Evolutionary conservation across 768 basidiomycete genomes (phyloP), one percentile per base, ranked within the genome.

Genomic region (Dendrothele bispora): DNA sequence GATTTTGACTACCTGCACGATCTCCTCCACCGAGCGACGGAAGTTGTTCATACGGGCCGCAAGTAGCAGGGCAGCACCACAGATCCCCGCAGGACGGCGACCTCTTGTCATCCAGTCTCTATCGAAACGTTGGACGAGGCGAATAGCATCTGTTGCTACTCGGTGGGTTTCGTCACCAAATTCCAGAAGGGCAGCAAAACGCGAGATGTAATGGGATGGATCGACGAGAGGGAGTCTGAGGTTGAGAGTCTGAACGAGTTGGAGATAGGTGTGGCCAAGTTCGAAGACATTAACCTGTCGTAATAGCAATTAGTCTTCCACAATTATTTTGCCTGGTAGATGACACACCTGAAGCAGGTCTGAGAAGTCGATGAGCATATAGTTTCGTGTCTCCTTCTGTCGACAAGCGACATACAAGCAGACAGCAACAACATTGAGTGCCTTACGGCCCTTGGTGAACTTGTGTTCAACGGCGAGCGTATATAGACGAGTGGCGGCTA

Each of bases 331-430:
- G n/a, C n/a, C n/a, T n/a, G n/a, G n/a, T n/a, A n/a, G n/a, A n/a
- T n/a, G n/a, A n/a, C n/a, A n/a, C 55, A 88, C 95, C 73, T 92
- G 88, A 3, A 99, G 79, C 32, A 95, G 74, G 62, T 98, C 95
- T n/a, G 92, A 92, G 59, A 99, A 98, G 69, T 99, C 97, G 53
- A 99, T 98, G 21, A 99, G 82, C 97, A 98, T 98, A 65, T 95
- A 91, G 48, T 86, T 91, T 43, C 87, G 71, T 0, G 91, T 92
- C 66, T 95, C 91, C 58, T 88, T 89, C 67, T 94, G 86, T 50
- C 95, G 69, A 62, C 94, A 95, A 3, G 94, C 91, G 35, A 95
- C 83, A 61, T 99, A 98, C 38, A 98, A 77, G 63, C 97, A 99
- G 34, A 95, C 90, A 3, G 95, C 97, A 28, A 95, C 89, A 52